Evolutionary conservation across 495 filamentous ascomycete species (phyloP).

Genomic region (Clavariopsis aquatica): DNA sequence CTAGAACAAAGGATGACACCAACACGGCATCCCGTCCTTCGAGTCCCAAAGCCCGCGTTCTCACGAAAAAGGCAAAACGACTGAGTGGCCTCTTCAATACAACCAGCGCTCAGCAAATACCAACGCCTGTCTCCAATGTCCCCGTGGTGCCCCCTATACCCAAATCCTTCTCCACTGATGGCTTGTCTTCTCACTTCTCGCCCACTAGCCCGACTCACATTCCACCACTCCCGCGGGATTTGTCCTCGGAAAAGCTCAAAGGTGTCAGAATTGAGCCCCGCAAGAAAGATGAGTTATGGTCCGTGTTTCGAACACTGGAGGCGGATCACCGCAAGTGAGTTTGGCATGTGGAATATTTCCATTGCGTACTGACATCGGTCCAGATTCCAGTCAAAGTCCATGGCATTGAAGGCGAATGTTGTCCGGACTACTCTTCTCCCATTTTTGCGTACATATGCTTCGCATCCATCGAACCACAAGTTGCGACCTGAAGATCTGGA

Average conservation of each 20-base stretch:
- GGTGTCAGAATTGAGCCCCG: conserved; percentile 45
- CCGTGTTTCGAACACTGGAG: conserved; percentile 76
- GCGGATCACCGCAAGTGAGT: conserved; percentile 74
- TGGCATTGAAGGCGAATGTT: conserved; percentile 74
- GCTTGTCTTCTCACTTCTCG: conserved; percentile 51
- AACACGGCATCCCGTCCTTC: not conserved
- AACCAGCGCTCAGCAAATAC: conserved; percentile 7
- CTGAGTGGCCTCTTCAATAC: conserved; percentile 35
- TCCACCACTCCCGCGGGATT: conserved; percentile 55
- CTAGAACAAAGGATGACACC: conserved; percentile 11
- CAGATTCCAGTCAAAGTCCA: conserved; percentile 73
- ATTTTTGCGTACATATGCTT: conserved; percentile 71
- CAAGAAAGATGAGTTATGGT: conserved; percentile 88
- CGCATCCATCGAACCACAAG: conserved; percentile 68
- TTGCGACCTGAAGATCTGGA: conserved; percentile 83
- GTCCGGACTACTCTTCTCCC: conserved; percentile 79
- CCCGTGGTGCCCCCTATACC: conserved; percentile 57
- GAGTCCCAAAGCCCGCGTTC: conserved; percentile 14
- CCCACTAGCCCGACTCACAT: conserved; percentile 49
- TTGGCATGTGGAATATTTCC: not conserved
- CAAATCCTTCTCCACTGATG: conserved; percentile 61
- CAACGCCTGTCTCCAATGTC: conserved; percentile 45
- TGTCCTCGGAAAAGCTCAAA: conserved; percentile 47
- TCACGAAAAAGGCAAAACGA: conserved; percentile 33
- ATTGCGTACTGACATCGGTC: conserved; percentile 12